Percentiles rank a stretch among this genome's conserved stretches.
Conservation (phyloP, 805 yeast genomes). For the Hanseniaspora jakobsenii region DNA sequence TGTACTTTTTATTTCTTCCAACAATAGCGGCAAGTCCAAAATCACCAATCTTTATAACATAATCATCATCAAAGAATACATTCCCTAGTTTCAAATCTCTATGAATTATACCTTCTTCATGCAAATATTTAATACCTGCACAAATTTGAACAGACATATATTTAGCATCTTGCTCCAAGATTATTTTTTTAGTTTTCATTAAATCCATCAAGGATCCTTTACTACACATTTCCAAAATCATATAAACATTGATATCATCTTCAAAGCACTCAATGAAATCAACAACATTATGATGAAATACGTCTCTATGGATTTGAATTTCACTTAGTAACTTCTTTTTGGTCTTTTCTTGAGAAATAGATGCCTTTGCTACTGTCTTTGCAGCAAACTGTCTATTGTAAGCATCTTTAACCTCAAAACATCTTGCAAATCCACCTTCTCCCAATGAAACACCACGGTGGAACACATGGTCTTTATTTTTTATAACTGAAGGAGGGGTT, state of each 20-base stretch:
- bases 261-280: slow-evolving; percentile 93
- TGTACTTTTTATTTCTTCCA: slow-evolving; percentile 68
- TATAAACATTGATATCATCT: slow-evolving; percentile 88
- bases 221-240: slow-evolving; percentile 86
- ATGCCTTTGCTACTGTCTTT: slow-evolving; percentile 92
- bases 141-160: slow-evolving; percentile 81
- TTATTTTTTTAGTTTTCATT: slow-evolving; percentile 67
- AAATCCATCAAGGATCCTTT: slow-evolving; percentile 91
- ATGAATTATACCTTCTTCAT: slow-evolving; percentile 82
- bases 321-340: slow-evolving; percentile 74
- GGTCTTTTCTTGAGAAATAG: slow-evolving; percentile 83
- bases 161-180: slow-evolving; percentile 86
- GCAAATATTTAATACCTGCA: slow-evolving; percentile 90
- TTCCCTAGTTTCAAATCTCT: slow-evolving; percentile 93
- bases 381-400: slow-evolving; percentile 85
- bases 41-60: slow-evolving; percentile 94
- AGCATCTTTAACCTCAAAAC: slow-evolving; percentile 91
- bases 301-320: slow-evolving; percentile 84
- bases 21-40: slow-evolving; percentile 97
- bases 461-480: slow-evolving; percentile 82
- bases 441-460: slow-evolving; percentile 85
- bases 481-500: slow-evolving; percentile 90
- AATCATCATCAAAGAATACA: slow-evolving; percentile 82
- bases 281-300: slow-evolving; percentile 81
- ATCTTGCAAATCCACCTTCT: slow-evolving; percentile 98